These are phyloP conservation scores for Anastatica hierochuntica DNA, from an alignment of 345 rosid species.

Conservation along the genomic window DNA sequence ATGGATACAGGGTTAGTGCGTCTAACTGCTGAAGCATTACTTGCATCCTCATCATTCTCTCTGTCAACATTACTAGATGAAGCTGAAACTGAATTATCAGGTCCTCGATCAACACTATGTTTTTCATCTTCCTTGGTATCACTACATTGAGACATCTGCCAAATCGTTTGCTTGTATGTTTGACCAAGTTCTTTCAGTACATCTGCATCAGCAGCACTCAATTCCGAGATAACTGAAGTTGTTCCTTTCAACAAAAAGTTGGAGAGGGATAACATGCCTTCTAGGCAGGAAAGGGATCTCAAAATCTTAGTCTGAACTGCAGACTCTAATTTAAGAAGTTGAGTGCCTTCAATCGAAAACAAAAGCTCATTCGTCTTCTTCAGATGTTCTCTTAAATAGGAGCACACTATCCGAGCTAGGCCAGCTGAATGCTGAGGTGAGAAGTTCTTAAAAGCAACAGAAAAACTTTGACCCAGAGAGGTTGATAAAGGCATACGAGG, in stretches of 20 bases:
- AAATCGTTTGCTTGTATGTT: slow-evolving; percentile 60
- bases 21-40: slow-evolving; percentile 48
- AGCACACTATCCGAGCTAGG: slow-evolving; percentile 71
- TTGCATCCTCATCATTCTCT: slow-evolving; percentile 75
- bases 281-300: slow-evolving; percentile 68
- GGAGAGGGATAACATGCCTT: slow-evolving; percentile 65
- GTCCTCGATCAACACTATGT: slow-evolving; percentile 42
- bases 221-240: slow-evolving; percentile 58
- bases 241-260: slow-evolving; percentile 79
- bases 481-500: slow-evolving; percentile 76
- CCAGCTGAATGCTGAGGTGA: slow-evolving; percentile 82
- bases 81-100: slow-evolving; percentile 44
- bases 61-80: slow-evolving; percentile 62
- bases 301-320: slow-evolving; percentile 44
- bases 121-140: slow-evolving; percentile 70
- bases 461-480: slow-evolving; percentile 69
- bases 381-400: slow-evolving; percentile 68
- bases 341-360: slow-evolving; percentile 47
- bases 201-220: slow-evolving; percentile 87
- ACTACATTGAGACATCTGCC: slow-evolving; percentile 76
- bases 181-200: slow-evolving; percentile 73
- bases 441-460: slow-evolving; percentile 88
- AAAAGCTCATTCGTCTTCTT: slow-evolving; percentile 48
- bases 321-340: slow-evolving; percentile 51
- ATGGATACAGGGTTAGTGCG: slow-evolving; percentile 71